Conservation (phyloP, 371 early-diverging fungal genomes). For the Mucor racemosus region DNA sequence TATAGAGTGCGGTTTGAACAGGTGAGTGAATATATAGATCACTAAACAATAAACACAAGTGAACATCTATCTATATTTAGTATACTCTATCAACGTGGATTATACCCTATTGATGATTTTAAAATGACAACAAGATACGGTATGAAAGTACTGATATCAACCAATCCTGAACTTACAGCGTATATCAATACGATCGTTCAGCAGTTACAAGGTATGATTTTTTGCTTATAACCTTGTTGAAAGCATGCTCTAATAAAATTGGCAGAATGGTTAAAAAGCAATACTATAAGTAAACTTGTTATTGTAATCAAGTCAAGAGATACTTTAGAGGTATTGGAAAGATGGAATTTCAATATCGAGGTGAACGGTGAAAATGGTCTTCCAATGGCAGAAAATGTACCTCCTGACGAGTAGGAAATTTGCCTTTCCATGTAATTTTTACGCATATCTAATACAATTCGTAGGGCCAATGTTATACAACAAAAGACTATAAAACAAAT, state of each 20-base stretch:
- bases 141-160: constrained; percentile 74
- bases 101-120: constrained; percentile 90
- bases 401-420: constrained; percentile 28
- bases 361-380: constrained; percentile 20
- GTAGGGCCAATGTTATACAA: constrained; percentile 66
- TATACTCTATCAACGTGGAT: constrained; percentile 88
- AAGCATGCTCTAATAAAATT: neutral
- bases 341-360: constrained; percentile 94
- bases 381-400: constrained; percentile 29
- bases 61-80: constrained; percentile 34
- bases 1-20: constrained; percentile 79
- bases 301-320: constrained; percentile 83
- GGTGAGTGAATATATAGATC: constrained; percentile 47
- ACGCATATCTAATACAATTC: neutral
- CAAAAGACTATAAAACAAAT: constrained; percentile 60
- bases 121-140: constrained; percentile 81
- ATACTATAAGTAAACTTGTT: constrained; percentile 80
- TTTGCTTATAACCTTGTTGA: too few relatives aligned
- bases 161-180: constrained; percentile 70
- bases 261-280: constrained; percentile 72
- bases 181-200: constrained; percentile 77
- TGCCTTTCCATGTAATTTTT: constrained; percentile 19
- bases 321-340: constrained; percentile 81
- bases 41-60: neutral
- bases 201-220: constrained; percentile 72